Evolutionary conservation across 2,329 filamentous ascomycete species (phyloP), one percentile per base, ranked within the genome.

Genomic region (Aspergillus sclerotialis): DNA sequence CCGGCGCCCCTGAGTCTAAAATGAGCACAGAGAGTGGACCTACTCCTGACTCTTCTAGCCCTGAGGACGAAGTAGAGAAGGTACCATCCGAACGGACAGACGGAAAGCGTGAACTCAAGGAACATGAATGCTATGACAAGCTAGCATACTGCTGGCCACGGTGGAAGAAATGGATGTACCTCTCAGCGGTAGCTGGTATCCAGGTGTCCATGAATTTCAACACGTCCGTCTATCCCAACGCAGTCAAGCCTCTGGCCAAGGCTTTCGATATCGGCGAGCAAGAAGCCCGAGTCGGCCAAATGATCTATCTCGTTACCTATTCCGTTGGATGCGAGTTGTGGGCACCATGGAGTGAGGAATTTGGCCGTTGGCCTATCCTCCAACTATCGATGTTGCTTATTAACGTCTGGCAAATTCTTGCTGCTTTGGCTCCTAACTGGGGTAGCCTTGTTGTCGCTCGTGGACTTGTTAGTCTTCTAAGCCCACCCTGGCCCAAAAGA

Each of bases 291-390:
- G 70, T 75, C 24, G 84, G 82, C 43, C 82, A 83, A 42, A 78
- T 82, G 60, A 73, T 84, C 44, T 90, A 88, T 61, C 63, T 89
- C 14, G 70, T 89, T 33, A 63, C 77, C 2, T 89, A 90, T 53
- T 83, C 83, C 19, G 85, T 90, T 52, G 84, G 84, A 8, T 89
- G 84, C 53, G 84, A 89, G 58, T 69, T 88, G 0, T 89, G 84
- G 84, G 84, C 84, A 0, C 84, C 84, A 0, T 89, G 84, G 82
- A 82, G 76, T 19, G 84, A 90, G 58, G 84, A 90, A 51, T 71
- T 88, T 30, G 84, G 84, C 11, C 75, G 84, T 30, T 82, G 77
- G 69, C 79, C 79, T 1, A 73, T 88, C 30, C 70, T 88, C 30
- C 83, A 88, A 68, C 63, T 75, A 24, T 82, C 76, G 10, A 65